Conservation (phyloP, 371 early-diverging fungal genomes). For the Lichtheimia hyalospora region DNA sequence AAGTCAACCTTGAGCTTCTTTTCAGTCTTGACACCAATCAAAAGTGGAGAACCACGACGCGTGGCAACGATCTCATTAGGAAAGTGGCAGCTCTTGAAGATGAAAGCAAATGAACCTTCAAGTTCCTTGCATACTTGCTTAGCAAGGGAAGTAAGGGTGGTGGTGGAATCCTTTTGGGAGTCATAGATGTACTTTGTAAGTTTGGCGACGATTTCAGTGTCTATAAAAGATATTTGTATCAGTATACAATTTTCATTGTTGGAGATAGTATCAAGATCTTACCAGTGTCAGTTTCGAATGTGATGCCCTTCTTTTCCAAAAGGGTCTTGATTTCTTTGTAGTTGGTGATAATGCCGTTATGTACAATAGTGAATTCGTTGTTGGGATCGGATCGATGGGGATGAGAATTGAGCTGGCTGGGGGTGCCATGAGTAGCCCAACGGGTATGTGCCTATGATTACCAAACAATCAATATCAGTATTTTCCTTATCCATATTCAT, state of each 20-base stretch:
- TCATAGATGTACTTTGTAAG: slow-evolving; percentile 95
- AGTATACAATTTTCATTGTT: too few species aligned
- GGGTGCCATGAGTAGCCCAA: slow-evolving; percentile 99
- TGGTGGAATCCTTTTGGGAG: slow-evolving; percentile 67
- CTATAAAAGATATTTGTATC: background rate
- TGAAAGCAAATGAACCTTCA: slow-evolving; percentile 98
- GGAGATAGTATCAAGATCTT: slow-evolving; percentile 63
- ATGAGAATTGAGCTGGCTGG: slow-evolving; percentile 87
- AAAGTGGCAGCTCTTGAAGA: slow-evolving; percentile 90
- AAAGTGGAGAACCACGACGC: slow-evolving; percentile 95
- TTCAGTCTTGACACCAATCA: slow-evolving; percentile 95
- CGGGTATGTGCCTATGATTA: slow-evolving; percentile 86
- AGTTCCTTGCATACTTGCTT: slow-evolving; percentile 93
- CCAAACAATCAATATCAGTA: background rate
- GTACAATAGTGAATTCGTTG: slow-evolving; percentile 92
- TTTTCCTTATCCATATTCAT: background rate
- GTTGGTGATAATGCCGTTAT: slow-evolving; percentile 99
- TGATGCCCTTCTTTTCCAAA: slow-evolving; percentile 91
- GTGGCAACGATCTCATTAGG: slow-evolving; percentile 95
- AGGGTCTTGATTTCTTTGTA: slow-evolving; percentile 95
- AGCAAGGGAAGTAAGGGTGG: slow-evolving; percentile 81
- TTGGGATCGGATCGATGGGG: slow-evolving; percentile 92
- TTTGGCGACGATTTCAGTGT: slow-evolving; percentile 90
- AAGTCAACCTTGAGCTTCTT: slow-evolving; percentile 93
- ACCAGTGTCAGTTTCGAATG: slow-evolving; percentile 90